A percentile compares a stretch with the other conserved stretches of the same genome.
phyloP scores from a whole-genome alignment of 331 rosid species.

The Rosa hybrid region DNA sequence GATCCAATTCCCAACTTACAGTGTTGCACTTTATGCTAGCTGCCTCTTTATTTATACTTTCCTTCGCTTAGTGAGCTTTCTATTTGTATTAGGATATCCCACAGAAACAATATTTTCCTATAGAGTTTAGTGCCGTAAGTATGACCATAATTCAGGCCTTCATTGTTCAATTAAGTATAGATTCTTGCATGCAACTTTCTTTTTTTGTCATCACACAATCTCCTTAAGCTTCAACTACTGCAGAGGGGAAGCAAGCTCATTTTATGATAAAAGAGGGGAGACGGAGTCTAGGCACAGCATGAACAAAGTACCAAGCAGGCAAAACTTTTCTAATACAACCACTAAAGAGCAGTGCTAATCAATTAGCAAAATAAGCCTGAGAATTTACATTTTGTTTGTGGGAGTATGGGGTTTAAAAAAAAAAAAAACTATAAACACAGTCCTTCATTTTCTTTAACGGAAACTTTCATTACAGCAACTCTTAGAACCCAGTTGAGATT shows the following conservation, averaged over 20 bases:
- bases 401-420: too few relatives aligned
- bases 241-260: too few relatives aligned
- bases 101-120: neutral
- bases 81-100: neutral
- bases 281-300: neutral
- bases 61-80: slow-evolving; percentile 53
- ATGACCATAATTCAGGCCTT: neutral
- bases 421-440: too few relatives aligned
- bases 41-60: slow-evolving; percentile 49
- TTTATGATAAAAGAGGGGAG: neutral
- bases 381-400: too few relatives aligned
- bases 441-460: too few relatives aligned
- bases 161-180: neutral
- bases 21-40: slow-evolving; percentile 40
- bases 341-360: too few relatives aligned
- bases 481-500: too few relatives aligned
- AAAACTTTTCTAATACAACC: too few relatives aligned
- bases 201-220: neutral
- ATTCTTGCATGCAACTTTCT: neutral
- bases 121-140: neutral
- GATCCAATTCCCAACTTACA: slow-evolving; percentile 27
- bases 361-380: too few relatives aligned
- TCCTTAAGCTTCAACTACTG: slow-evolving; percentile 4
- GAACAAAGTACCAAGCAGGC: neutral
- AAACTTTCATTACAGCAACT: too few relatives aligned